Evolutionary conservation across 176 grass and related monocot species (phyloP), one percentile per base, ranked within the genome.

Genomic region (Aegilops tauschii): DNA sequence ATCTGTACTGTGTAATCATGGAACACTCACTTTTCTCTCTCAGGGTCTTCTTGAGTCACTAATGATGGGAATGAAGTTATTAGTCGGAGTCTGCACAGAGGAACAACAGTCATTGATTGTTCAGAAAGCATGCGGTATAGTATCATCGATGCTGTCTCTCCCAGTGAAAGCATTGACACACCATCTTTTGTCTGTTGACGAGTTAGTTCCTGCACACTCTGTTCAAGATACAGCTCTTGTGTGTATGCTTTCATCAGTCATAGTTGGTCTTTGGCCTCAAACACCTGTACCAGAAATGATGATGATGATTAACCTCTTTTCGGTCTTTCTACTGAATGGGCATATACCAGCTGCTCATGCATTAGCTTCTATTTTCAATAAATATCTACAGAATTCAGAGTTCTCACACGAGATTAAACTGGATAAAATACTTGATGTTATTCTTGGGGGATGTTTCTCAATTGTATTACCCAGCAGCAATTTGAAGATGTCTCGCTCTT

Each of bases 321-420:
- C 82, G 1, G 35, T 85, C 23, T 93, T 94, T 42, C 78, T 98
- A 82, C 86, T 91, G 28, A 88, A 88, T 70, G 96, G 96, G 59
- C 83, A 98, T 70, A 47, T 87, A 44, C 78, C 93, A 94, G 88
- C 96, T 87, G 88, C 93, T 74, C 92, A 95, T 82, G 93, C 96
- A 50, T 83, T 95, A 85, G 93, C 96, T 92, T 98, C 93, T 42
- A 86, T 95, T 68, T 80, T 95, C 70, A 98, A 98, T 77, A 98
- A 98, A 78, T 90, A 86, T 79, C 81, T 89, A 83, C 73, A 73
- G 13, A 87, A 80, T 87, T 62, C 82, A 75, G 83, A 86, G 65
- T 56, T 84, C 31, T 74, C 83, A 67, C 59, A 69, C 27, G 77
- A 80, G 64, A 66, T 81, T 84, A 80, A 85, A 69, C 66, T 97